Conservation (phyloP, 1,139 yeast genomes). For the Suhomyces guaymorum region DNA sequence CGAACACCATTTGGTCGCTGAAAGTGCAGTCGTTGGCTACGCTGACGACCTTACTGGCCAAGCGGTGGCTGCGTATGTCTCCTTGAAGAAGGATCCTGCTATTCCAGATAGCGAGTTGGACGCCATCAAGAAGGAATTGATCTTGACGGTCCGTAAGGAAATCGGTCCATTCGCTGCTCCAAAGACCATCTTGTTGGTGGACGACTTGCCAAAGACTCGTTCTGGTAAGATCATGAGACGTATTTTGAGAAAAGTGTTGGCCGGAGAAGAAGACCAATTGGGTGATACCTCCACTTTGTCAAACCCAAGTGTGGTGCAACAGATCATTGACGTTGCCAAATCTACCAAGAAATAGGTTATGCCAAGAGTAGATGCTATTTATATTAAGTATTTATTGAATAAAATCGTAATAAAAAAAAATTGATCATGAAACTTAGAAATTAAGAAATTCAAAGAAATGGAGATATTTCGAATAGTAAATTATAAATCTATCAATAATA, state of each 20-base stretch:
- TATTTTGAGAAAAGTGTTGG: constrained; percentile 72
- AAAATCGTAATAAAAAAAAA: too few relatives aligned
- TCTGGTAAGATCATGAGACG: constrained; percentile 86
- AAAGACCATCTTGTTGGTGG: constrained; percentile 66
- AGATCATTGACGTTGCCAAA: constrained; percentile 62
- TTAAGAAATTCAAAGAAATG: too few relatives aligned
- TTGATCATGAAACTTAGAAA: too few relatives aligned
- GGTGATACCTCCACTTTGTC: constrained; percentile 80
- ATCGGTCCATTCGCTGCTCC: constrained; percentile 88
- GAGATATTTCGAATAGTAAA: too few relatives aligned
- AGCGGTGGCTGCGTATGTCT: constrained; percentile 80
- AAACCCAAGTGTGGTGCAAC: constrained; percentile 68
- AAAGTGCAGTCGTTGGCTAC: constrained; percentile 78
- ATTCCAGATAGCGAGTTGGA: constrained; percentile 46
- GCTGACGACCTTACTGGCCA: constrained; percentile 82
- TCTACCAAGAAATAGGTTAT: constrained; percentile 11
- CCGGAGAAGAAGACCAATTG: constrained; percentile 76
- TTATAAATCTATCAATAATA: too few relatives aligned
- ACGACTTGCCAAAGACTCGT: constrained; percentile 81
- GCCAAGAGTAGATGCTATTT: too few relatives aligned
- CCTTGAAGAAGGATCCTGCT: constrained; percentile 51
- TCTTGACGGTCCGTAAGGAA: constrained; percentile 73
- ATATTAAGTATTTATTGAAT: constrained; percentile 2
- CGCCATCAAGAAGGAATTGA: constrained; percentile 65
- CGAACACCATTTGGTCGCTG: constrained; percentile 70